Evolutionary conservation across 176 grass and related monocot species (phyloP), one percentile per base, ranked within the genome.

Genomic region (Bonia amplexicaulis): DNA sequence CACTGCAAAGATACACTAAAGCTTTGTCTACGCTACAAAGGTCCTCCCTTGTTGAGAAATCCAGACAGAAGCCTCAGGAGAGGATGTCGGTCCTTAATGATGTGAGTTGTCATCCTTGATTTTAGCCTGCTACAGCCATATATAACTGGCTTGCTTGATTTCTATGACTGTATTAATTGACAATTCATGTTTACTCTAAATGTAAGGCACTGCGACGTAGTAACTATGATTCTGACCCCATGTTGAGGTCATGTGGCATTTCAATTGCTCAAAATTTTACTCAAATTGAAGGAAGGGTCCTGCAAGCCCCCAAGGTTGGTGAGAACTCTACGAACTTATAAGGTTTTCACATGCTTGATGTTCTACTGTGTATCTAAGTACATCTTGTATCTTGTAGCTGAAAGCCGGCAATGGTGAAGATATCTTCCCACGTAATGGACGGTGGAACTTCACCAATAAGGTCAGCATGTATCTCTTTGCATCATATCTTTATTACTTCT

Each of bases 391-490:
- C 51, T 31, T 77, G 35, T 83, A 98, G 95, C 67, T 98, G 40
- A 98, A 81, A 85, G 71, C 85, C 15, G 80, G 85, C 20, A 94
- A 91, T 14, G 85, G 87, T 41, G 94, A 94, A 31, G 87, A 95
- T 78, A 85, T 98, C 63, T 39, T 80, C 0, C n/a, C 93, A 48
- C 80, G 85, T 22, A 92, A 86, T 77, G 95, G 95, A 11, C 66
- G 87, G 29, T 98, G 95, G 95, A 95, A 98, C 73, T 93, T 98
- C 48, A 92, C 71, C 26, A 82, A 95, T 26, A 98, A 90, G 89
- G 96, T 98, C 65, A 80, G 57, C 9, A 48, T 70, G 26, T 9
- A 54, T 73, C 19, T 82, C 19, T 82, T 71, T 80, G 26, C 41
- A 75, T 57, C 20, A 10, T 73, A 10, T 58, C 6, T 70, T 26